Evolutionary conservation across 2,329 filamentous ascomycete genomes (phyloP).

Genomic region (Colletotrichum destructivum): DNA sequence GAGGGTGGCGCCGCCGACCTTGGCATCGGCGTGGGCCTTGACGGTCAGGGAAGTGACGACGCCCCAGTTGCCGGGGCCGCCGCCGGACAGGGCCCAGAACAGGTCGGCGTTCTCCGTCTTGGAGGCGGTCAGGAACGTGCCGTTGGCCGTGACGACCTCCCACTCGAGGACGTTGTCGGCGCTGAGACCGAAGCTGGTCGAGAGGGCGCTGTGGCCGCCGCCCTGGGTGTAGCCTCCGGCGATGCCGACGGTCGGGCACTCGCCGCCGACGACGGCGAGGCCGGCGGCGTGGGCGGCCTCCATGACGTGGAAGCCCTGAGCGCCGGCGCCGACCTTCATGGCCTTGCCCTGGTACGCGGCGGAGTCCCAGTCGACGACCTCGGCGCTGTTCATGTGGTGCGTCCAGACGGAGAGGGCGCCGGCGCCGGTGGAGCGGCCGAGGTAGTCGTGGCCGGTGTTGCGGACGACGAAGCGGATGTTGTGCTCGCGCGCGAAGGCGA

Average conservation of each 20-base stretch:
- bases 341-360: constrained; percentile 46
- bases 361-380: constrained; percentile 47
- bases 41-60: constrained; percentile 58
- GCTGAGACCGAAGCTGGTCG: constrained; percentile 67
- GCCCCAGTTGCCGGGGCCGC: constrained; percentile 58
- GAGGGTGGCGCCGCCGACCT: constrained; percentile 51
- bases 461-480: constrained; percentile 66
- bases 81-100: constrained; percentile 66
- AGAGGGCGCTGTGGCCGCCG: constrained; percentile 70
- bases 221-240: constrained; percentile 74
- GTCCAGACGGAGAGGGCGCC: constrained; percentile 65
- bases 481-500: constrained; percentile 50
- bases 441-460: constrained; percentile 69
- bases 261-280: constrained; percentile 58
- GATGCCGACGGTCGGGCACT: constrained; percentile 67
- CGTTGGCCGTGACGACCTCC: constrained; percentile 64
- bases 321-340: constrained; percentile 66
- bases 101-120: constrained; percentile 60
- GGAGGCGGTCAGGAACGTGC: constrained; percentile 60
- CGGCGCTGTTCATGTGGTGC: constrained; percentile 59
- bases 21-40: constrained; percentile 52
- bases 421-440: constrained; percentile 67
- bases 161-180: constrained; percentile 70
- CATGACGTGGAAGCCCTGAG: constrained; percentile 62
- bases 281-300: constrained; percentile 30